Conservation (phyloP, 164 flowering plant species). For the Vitis amurensis region DNA sequence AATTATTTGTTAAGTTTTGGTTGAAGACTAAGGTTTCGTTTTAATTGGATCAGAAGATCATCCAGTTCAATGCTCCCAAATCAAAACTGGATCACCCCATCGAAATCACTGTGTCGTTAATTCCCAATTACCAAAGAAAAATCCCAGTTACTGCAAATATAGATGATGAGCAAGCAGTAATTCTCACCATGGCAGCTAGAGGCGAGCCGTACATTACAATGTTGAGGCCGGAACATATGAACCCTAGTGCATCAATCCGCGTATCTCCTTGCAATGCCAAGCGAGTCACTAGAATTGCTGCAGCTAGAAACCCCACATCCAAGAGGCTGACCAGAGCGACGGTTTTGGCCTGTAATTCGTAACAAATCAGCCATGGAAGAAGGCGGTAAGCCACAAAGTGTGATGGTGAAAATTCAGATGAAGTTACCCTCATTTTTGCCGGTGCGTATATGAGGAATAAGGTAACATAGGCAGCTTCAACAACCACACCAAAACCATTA, state of each 20-base stretch:
- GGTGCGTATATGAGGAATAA: conserved; percentile 47
- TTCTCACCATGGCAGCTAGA: conserved; percentile 49
- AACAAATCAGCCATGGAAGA: background rate
- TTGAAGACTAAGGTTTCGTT: too few relatives aligned
- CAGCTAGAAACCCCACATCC: conserved; percentile 33
- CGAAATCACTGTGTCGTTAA: too few relatives aligned
- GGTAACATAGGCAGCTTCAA: conserved; percentile 30
- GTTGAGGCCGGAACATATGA: conserved; percentile 35
- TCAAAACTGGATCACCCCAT: too few relatives aligned
- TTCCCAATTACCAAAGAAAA: too few relatives aligned
- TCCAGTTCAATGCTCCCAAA: too few relatives aligned
- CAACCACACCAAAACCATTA: conserved; percentile 45
- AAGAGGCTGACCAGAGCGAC: conserved; percentile 21
- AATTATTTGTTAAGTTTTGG: too few relatives aligned
- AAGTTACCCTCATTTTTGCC: conserved; percentile 25
- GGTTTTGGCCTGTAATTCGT: conserved; percentile 27
- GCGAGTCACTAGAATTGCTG: conserved; percentile 25
- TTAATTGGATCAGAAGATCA: too few relatives aligned
- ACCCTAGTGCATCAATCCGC: conserved; percentile 31
- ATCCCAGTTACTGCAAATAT: too few relatives aligned
- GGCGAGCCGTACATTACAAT: conserved; percentile 58
- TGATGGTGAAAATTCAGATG: too few relatives aligned
- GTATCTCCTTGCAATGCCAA: conserved; percentile 28
- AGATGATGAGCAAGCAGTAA: too few relatives aligned
- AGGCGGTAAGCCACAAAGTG: too few relatives aligned